These are phyloP conservation scores for Sporisorium reilianum DNA, from an alignment of 1,284 basidiomycete species.

Conservation along the genomic window DNA sequence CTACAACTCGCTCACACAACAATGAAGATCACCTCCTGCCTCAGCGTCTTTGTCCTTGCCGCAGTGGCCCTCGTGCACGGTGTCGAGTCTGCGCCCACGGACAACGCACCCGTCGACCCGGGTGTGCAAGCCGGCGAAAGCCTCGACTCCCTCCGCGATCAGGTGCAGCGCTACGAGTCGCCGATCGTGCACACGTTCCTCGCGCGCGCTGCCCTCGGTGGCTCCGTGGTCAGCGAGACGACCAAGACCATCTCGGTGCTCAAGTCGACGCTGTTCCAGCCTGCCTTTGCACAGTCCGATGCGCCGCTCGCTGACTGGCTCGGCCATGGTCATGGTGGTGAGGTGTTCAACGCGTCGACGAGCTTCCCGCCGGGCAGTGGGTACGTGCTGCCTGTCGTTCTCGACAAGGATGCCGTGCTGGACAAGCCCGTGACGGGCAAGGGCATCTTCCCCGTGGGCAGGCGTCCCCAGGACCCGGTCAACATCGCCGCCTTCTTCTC, in stretches of 20 bases:
- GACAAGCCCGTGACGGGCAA: constrained; percentile 8
- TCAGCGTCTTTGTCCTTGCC: background rate
- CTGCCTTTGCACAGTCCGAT: background rate
- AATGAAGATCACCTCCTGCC: background rate
- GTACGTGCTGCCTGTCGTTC: background rate
- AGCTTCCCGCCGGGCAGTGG: background rate
- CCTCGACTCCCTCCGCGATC: constrained; percentile 8
- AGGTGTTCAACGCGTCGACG: background rate
- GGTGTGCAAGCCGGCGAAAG: background rate
- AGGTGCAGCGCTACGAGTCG: constrained; percentile 24
- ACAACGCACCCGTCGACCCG: background rate
- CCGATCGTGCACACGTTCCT: constrained; percentile 35
- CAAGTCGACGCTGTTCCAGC: background rate
- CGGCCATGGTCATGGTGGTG: background rate
- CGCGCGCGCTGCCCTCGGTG: constrained; percentile 9
- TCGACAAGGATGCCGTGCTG: constrained; percentile 7
- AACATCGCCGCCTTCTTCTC: constrained; percentile 7
- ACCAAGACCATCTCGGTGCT: background rate
- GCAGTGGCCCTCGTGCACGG: background rate
- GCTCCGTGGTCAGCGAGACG: background rate
- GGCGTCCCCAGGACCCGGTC: constrained; percentile 20
- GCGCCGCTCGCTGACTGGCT: background rate
- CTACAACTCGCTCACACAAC: background rate
- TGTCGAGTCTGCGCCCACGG: background rate
- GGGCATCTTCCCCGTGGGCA: constrained; percentile 22